Evolutionary conservation across 208 protist genomes (phyloP).

Genomic region (Acanthamoeba culbertsoni): DNA sequence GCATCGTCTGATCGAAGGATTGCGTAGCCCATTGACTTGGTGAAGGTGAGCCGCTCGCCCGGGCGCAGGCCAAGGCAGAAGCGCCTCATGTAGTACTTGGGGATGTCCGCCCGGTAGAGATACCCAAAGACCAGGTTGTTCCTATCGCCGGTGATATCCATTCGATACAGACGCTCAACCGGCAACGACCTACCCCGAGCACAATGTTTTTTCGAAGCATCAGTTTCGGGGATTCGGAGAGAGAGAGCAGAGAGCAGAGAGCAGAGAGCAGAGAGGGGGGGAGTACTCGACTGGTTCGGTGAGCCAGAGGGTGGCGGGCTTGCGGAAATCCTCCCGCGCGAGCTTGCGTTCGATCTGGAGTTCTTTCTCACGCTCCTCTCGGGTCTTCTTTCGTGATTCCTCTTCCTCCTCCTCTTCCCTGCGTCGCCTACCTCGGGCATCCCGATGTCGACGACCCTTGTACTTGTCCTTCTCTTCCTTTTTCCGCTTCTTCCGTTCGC

Average conservation of each 20-base stretch:
- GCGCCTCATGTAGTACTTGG: neutral
- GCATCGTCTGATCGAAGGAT: neutral
- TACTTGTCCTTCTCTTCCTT: neutral
- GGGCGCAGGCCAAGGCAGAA: slow-evolving; percentile 3
- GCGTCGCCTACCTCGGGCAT: neutral
- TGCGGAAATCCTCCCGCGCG: neutral
- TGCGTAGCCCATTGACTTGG: slow-evolving; percentile 1
- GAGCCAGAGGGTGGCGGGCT: neutral
- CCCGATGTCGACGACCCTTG: neutral
- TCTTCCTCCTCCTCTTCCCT: neutral
- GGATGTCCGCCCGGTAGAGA: neutral
- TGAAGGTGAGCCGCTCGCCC: slow-evolving; percentile 5
- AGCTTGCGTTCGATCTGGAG: neutral
- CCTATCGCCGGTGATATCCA: neutral
- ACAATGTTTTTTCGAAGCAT: too few species aligned
- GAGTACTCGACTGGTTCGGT: neutral
- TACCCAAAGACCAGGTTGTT: slow-evolving; percentile 54
- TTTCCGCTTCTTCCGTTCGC: neutral
- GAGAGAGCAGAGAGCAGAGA: too few species aligned
- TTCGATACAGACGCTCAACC: neutral
- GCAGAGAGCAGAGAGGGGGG: neutral
- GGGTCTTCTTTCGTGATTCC: neutral
- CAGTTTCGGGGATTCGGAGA: too few species aligned
- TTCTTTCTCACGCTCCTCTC: slow-evolving; percentile 28
- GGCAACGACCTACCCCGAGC: neutral